Conservation (phyloP, 176 grass and related monocot genomes). For the Metroxylon sagu region DNA sequence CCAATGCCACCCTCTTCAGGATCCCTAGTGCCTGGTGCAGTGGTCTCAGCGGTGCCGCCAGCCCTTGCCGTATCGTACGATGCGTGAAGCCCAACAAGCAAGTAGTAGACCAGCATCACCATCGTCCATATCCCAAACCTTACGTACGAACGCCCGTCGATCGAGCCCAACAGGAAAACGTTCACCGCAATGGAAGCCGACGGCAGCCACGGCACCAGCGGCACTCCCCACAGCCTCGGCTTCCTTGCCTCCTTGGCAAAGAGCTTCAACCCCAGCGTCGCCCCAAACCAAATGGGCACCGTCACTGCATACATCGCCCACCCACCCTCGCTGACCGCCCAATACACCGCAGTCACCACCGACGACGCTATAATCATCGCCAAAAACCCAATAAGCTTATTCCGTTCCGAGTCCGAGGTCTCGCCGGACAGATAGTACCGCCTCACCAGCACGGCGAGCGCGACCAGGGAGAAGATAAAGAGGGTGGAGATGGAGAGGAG, state of each 20-base stretch:
- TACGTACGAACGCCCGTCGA: slow-evolving; percentile 56
- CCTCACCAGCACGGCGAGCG: slow-evolving; percentile 38
- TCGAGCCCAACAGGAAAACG: slow-evolving; percentile 80
- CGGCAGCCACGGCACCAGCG: slow-evolving; percentile 34
- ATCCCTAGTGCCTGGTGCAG: no score
- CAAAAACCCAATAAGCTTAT: slow-evolving; percentile 26
- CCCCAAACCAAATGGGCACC: slow-evolving; percentile 21
- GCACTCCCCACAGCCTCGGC: slow-evolving; percentile 36
- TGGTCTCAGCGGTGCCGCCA: background rate
- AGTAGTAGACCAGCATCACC: slow-evolving; percentile 58
- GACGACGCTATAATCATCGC: slow-evolving; percentile 24
- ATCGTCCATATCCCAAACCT: slow-evolving; percentile 60
- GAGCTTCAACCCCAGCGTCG: slow-evolving; percentile 20
- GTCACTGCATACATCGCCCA: slow-evolving; percentile 29
- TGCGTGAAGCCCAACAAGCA: slow-evolving; percentile 69
- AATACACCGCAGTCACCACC: slow-evolving; percentile 21
- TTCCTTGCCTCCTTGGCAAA: slow-evolving; percentile 34
- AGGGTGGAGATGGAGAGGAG: slow-evolving; percentile 59
- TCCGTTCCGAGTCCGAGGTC: slow-evolving; percentile 15
- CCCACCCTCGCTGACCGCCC: slow-evolving; percentile 3
- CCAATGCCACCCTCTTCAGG: slow-evolving; percentile 9
- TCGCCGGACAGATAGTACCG: slow-evolving; percentile 38
- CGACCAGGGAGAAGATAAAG: slow-evolving; percentile 66
- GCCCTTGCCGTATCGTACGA: slow-evolving; percentile 67
- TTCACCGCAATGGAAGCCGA: slow-evolving; percentile 48